Percentiles rank a stretch among this genome's conserved stretches.
Conservation (phyloP, 1,284 basidiomycete genomes). For the Tetrapyrgos nigripes region DNA sequence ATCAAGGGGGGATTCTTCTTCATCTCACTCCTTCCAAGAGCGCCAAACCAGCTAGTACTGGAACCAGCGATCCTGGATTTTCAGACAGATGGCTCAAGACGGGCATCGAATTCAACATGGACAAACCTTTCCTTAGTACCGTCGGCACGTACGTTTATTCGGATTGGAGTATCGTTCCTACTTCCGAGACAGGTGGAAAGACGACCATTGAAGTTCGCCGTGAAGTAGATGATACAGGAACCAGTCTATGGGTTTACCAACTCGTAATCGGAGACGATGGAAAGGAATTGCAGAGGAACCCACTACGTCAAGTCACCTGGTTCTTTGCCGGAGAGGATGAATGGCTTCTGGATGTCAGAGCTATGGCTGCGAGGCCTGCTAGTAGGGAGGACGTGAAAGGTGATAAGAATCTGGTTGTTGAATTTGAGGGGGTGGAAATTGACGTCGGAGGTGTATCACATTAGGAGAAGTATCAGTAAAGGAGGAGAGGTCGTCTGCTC, state of each 20-base stretch:
- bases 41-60: neutral
- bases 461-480: no score
- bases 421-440: neutral
- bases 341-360: neutral
- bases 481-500: neutral
- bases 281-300: neutral
- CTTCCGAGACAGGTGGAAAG: no score
- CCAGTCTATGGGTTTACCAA: neutral
- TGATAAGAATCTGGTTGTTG: no score
- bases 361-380: no score
- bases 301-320: neutral
- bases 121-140: neutral
- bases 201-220: neutral
- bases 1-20: neutral
- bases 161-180: no score
- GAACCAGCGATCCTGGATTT: no score
- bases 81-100: no score
- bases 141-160: neutral
- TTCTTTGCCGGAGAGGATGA: slow-evolving; percentile 1
- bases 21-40: neutral
- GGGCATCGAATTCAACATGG: neutral
- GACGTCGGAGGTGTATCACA: neutral
- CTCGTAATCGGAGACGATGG: neutral
- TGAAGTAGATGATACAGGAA: neutral
- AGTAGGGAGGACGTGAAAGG: no score